Conservation (phyloP, 2,329 filamentous ascomycete species). For the Fusarium sambucinum region DNA sequence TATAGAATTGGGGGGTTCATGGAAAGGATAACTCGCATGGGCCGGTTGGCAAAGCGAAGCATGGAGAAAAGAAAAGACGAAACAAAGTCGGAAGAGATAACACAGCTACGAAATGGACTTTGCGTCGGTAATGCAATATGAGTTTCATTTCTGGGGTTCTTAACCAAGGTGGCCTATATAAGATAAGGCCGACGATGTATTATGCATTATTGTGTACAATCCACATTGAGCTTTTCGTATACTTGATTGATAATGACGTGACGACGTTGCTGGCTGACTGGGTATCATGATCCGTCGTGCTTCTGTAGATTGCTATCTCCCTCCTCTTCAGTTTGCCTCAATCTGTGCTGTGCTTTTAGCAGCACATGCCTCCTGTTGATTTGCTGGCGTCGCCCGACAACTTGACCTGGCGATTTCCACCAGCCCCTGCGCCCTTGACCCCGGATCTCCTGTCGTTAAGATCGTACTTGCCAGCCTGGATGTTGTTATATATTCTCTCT, state of each 20-base stretch:
- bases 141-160: conserved; percentile 40
- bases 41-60: conserved; percentile 41
- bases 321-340: conserved; percentile 21
- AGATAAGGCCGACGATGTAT: conserved; percentile 43
- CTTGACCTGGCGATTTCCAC: conserved; percentile 61
- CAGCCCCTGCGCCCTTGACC: conserved; percentile 78
- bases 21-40: conserved; percentile 36
- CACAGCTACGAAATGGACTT: conserved; percentile 41
- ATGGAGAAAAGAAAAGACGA: conserved; percentile 39
- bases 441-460: conserved; percentile 92
- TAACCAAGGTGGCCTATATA: conserved; percentile 35
- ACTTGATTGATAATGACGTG: conserved; percentile 45
- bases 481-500: conserved; percentile 96
- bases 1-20: conserved; percentile 42
- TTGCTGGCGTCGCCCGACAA: conserved; percentile 59
- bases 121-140: conserved; percentile 49
- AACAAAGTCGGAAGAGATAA: conserved; percentile 41
- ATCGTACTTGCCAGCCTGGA: conserved; percentile 94
- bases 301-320: conserved; percentile 35
- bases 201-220: conserved; percentile 53
- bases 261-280: conserved; percentile 43
- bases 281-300: conserved; percentile 51
- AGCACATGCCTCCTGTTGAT: conserved; percentile 60
- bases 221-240: conserved; percentile 45
- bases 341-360: conserved; percentile 52